Evolutionary conservation across 495 filamentous ascomycete genomes (phyloP), one percentile per base, ranked within the genome.

Genomic region (Neurospora sp.): DNA sequence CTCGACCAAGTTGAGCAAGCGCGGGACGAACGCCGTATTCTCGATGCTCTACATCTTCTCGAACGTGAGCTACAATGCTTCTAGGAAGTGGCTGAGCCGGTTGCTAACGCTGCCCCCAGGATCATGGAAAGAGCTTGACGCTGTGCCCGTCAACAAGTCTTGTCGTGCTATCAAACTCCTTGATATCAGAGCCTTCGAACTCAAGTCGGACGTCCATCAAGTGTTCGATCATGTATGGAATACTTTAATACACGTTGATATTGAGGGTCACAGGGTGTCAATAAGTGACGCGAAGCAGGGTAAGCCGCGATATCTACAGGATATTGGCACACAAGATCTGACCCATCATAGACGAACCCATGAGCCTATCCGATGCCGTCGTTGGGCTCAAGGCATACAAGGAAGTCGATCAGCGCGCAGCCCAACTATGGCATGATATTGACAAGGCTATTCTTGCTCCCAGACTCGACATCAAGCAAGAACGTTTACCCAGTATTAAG

Each of bases 151-250:
- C 28, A 84, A 82, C 78, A 83, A 81, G 72, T 84, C 84, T 8
- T 84, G 83, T 66, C 83, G 86, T 15, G 82, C 84, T n/a, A 80
- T 86, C 78, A 82, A 81, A 76, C 75, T 85, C 69, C 82, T 84
- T 71, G 83, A 83, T 77, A 83, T 85, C 45, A 83, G 81, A 77
- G 84, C 78, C 54, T 89, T 83, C 70, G 83, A 85, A 73, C 83
- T 92, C 39, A 88, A 87, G 66, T 83, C 78, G 0, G 83, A 86
- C 4, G 89, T 91, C 36, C 86, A 91, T 62, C 86, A 86, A 37
- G 82, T 91, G 39, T 84, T 90, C 71, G 84, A 88, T 43, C 84
- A 79, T 21, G 84, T 90, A 13, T 86, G 86, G 90, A 82, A 81
- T 70, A 77, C 84, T 0, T 82, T 91, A n/a, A 76, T 93, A 10